phyloP scores from a whole-genome alignment of 83 land plant species.

The Thuja plicata region DNA sequence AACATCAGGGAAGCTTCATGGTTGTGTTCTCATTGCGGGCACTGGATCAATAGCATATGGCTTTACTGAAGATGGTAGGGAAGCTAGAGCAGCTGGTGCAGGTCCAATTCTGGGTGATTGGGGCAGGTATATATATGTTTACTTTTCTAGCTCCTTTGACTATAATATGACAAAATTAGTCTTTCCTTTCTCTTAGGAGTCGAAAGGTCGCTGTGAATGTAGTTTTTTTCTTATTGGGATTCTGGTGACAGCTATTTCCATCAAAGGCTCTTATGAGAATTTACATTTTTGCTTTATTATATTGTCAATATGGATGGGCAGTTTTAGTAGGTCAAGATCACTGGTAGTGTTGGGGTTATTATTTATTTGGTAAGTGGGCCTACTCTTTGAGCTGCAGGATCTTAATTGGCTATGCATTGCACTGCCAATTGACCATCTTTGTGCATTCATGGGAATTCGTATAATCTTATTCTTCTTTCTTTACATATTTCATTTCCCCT shows the following conservation, averaged over 20 bases:
- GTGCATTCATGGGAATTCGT: neutral
- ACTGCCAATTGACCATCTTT: neutral
- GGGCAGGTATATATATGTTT: slow-evolving; percentile 33
- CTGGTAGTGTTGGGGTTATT: neutral
- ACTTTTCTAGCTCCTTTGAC: neutral
- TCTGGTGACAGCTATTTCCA: neutral
- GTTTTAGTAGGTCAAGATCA: neutral
- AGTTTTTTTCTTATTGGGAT: neutral
- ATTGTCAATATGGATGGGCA: neutral
- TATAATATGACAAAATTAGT: neutral
- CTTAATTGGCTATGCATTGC: neutral
- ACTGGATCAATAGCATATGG: slow-evolving; percentile 48
- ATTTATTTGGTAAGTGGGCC: neutral
- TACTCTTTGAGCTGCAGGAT: neutral
- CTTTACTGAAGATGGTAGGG: slow-evolving; percentile 32
- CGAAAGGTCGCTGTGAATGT: neutral
- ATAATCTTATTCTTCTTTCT: neutral
- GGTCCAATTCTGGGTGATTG: slow-evolving; percentile 51
- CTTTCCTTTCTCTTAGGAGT: neutral
- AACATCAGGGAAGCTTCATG: slow-evolving; percentile 39
- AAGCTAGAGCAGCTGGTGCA: slow-evolving; percentile 46
- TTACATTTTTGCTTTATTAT: neutral
- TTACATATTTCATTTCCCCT: neutral
- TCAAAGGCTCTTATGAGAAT: neutral
- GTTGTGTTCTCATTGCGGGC: slow-evolving; percentile 50